phyloP scores from a whole-genome alignment of 371 early-diverging fungal genomes.

The Nosema muscidifuracis region DNA sequence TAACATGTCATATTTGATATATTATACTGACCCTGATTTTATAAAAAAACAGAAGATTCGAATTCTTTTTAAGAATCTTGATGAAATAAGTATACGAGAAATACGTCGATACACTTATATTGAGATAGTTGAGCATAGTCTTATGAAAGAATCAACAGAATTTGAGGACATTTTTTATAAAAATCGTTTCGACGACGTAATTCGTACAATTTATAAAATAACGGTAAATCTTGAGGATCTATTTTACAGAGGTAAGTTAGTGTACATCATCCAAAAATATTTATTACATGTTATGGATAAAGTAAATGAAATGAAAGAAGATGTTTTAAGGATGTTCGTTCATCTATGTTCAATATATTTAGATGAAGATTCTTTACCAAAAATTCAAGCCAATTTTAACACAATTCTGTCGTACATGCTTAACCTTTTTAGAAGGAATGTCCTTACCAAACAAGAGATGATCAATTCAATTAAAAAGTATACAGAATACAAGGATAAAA shows the following conservation, averaged over 20 bases:
- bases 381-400: not conserved
- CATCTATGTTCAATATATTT: conserved; percentile 3
- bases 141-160: not conserved
- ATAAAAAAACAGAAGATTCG: conserved; percentile 36
- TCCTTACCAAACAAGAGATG: not conserved
- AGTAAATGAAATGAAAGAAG: conserved; percentile 3
- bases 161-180: conserved; percentile 8
- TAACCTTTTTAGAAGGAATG: conserved; percentile 7
- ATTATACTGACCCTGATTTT: conserved; percentile 20
- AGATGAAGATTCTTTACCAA: not conserved
- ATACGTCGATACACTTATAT: not conserved
- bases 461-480: not conserved
- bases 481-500: not conserved
- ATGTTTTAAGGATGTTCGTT: not conserved
- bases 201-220: conserved; percentile 1
- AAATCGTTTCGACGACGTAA: not conserved
- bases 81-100: conserved; percentile 28
- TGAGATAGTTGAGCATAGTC: not conserved
- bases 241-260: no score
- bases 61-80: conserved; percentile 24
- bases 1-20: conserved; percentile 16
- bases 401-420: conserved; percentile 3
- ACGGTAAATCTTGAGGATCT: not conserved
- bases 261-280: not conserved
- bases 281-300: not conserved